Evolutionary conservation across 371 early-diverging fungal genomes (phyloP), one percentile per base, ranked within the genome.

Genomic region (Mucor saturninus): DNA sequence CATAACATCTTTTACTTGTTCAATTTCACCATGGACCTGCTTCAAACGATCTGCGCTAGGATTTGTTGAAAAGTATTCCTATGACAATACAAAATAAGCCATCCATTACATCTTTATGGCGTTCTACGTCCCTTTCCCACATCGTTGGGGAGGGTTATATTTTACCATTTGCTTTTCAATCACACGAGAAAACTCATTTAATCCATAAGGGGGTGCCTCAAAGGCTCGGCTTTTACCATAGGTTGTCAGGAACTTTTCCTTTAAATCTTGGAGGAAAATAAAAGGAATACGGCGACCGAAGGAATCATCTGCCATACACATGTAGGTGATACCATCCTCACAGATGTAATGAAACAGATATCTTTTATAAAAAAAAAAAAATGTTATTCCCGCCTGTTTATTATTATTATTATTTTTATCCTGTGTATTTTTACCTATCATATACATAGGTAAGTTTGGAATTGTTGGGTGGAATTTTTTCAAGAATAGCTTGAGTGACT

Each of bases 1-100:
- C 95, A 95, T 95, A 31, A 95, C 93, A 79, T 94, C 95, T 75
- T 92, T 93, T 60, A 95, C 96, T 69, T 93, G 93, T 56, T 93
- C 91, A 65, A 97, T 93, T 76, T 95, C 94, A 21, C 91, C 91
- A 61, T 92, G 92, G 1, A 93, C 93, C 72, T 93, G 91, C 43
- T 89, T 85, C 63, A 94, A 81, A 54, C 84, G 80, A 77, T 95
- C 95, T 4, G 89, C 88, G 38, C 81, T 75, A 21, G 90, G 89
- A 71, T 87, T 87, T 28, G 83, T 83, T 14, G 91, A 91, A 70
- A 83, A 94, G 59, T 86, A 89, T 61, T 91, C 89, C 67, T 67
- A 40, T 14, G n/a, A 42, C 0, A 21, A 21, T 21, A 21, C 21
- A 21, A 21, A 21, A 21, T 21, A 21, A 21, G 21, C 1, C 21